phyloP scores from a whole-genome alignment of 2,329 filamentous ascomycete genomes.

The Colletotrichum lindemuthianum region DNA sequence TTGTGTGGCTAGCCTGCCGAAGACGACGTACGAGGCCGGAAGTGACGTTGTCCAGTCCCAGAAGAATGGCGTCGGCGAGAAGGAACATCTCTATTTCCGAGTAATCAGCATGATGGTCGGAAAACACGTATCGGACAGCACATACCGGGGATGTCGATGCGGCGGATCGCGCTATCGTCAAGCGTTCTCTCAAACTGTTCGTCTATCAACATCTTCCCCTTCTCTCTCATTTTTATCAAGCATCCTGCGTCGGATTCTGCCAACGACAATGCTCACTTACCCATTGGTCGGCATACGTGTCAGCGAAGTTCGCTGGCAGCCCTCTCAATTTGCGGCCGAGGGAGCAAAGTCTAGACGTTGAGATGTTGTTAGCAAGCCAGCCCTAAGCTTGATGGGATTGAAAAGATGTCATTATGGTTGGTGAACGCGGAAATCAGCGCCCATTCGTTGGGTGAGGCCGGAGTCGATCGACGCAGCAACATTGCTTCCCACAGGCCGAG shows the following conservation, averaged over 20 bases:
- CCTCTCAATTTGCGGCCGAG: conserved; percentile 11
- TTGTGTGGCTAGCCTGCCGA: background rate
- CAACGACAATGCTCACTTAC: background rate
- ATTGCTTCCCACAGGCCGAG: too few relatives aligned
- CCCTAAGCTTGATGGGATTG: background rate
- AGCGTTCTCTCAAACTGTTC: conserved; percentile 75
- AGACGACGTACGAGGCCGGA: conserved; percentile 59
- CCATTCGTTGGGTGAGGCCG: too few relatives aligned
- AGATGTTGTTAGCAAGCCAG: conserved; percentile 57
- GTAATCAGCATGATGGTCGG: too few relatives aligned
- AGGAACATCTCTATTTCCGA: conserved; percentile 65
- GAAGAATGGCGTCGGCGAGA: conserved; percentile 73
- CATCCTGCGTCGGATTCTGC: too few relatives aligned
- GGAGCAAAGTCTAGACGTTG: conserved; percentile 46
- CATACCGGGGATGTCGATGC: conserved; percentile 10
- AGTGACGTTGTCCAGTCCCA: conserved; percentile 74
- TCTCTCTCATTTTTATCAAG: too few relatives aligned
- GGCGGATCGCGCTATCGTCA: conserved; percentile 78
- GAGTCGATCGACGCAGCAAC: too few relatives aligned
- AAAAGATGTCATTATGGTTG: conserved; percentile 36
- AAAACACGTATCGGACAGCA: conserved; percentile 53
- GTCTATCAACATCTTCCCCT: background rate
- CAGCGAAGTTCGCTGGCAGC: conserved; percentile 48
- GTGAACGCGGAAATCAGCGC: too few relatives aligned
- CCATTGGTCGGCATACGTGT: conserved; percentile 32